Base-by-base conservation (phyloP, 202 grass and related monocot genomes). In the Carex arenaria region DNA sequence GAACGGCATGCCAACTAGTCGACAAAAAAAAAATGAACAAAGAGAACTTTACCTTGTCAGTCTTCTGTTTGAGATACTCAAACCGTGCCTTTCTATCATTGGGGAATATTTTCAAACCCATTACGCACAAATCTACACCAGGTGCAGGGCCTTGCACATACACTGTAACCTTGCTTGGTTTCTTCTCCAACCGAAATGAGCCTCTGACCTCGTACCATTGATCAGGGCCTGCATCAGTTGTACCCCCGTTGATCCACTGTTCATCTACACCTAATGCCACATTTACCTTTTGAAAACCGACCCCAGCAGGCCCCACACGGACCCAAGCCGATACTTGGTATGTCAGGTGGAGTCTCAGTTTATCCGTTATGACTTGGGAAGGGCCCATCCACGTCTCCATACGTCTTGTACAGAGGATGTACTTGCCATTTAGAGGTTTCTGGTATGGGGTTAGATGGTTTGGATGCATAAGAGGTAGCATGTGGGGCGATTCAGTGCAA, bases 361-460 rank as follows among this genome's bases (percentile, higher is more conserved):
- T 93, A 81, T 92, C 88, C 22, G 91, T 98, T 85, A 98, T 93
- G 61, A 85, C 83, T 86, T 98, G 96, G 60, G 96, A 95, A 60
- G 96, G 96, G 17, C 96, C 96, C 96, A 98, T 95, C 96, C 96
- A 98, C 10, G 89, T 90, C 55, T 93, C 93, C 0, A 85, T 92
- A 77, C 91, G 96, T 80, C 90, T 89, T 34, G 89, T 90, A 34
- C 86, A 87, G 19, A 86, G 77, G 60, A 98, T 84, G 87, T 89
- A 93, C 42, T 54, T 71, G 69, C 79, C 86, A 22, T 51, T 93
- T 84, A 84, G 79, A 84, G 83, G 85, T 83, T 91, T 40, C 86
- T 84, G 61, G 78, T 42, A 72, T 22, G 26, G 28, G 10, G 74
- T 30, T 53, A 28, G 9, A 64, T 75, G 80, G 45, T 82, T 86